Base-by-base conservation (phyloP, 495 filamentous ascomycete species). In the Cercophora sp. region DNA sequence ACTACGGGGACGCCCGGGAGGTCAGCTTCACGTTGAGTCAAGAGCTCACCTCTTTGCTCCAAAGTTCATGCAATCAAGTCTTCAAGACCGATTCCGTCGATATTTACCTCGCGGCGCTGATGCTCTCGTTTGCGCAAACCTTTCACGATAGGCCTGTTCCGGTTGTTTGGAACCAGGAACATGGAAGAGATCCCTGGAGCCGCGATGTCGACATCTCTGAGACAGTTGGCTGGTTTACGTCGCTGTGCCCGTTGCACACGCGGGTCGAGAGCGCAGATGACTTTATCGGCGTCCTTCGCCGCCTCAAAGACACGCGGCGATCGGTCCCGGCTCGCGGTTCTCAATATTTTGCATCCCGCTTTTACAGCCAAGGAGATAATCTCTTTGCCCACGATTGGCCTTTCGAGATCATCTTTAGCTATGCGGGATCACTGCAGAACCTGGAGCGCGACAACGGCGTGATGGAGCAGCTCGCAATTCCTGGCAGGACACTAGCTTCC, bases 331-430 rank as follows among this genome's bases (percentile, higher is more conserved):
- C 52, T 0, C 54, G 60, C 8, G 63, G 61, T 2, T 46, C 58
- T 8, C 61, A 55, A 16, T 68, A 68, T 46, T 70, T 71, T 37
- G 62, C 68, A 4, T 66, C 62, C 9, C 73, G 79, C 8, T 70
- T 81, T 22, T 68, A 81, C 27, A 68, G 72, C 1, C 59, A 68
- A 3, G 74, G 74, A 24, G 56, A 69, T 3, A 69, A 76, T 31
- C 40, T 73, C 24, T 75, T 74, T 34, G 51, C 60, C 19, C 78
- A 78, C 2, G 69, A 77, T 42, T 80, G 72, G 64, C 85, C 85
- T 5, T 78, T 88, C 54, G 86, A 89, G 64, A 78, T 89, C 31
- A 79, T 79, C 1, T 87, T 89, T 64, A 86, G 84, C 57, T 88
- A 88, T 54, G 73, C 84, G 10, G 85, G 84, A 0, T 74, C 81